phyloP scores from a whole-genome alignment of 164 flowering plant genomes.

The Annona cherimola region DNA sequence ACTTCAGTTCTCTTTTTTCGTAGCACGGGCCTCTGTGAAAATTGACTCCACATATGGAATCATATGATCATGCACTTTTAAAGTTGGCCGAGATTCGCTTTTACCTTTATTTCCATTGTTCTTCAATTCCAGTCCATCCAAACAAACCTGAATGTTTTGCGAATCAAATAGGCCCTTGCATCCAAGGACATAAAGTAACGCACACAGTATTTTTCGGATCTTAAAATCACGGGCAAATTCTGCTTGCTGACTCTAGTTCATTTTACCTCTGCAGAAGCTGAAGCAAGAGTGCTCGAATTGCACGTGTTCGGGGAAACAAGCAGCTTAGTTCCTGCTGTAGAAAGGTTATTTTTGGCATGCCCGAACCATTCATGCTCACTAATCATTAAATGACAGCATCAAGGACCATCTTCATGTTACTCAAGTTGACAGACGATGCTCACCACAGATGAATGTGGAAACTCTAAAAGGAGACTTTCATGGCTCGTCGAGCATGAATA shows the following conservation, averaged over 20 bases:
- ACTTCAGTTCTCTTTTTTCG: no score
- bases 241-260: background rate
- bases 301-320: constrained; percentile 8
- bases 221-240: background rate
- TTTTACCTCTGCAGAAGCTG: constrained; percentile 8
- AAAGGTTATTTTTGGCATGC: background rate
- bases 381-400: background rate
- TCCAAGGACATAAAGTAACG: background rate
- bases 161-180: background rate
- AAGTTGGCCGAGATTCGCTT: background rate
- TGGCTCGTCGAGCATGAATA: background rate
- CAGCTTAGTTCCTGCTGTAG: background rate
- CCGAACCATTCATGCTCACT: background rate
- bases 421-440: background rate
- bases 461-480: background rate
- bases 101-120: background rate
- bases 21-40: no score
- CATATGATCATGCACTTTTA: no score
- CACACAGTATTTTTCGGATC: background rate
- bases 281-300: constrained; percentile 11
- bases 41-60: no score
- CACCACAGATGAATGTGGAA: no score
- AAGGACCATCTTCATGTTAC: background rate
- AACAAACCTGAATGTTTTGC: background rate
- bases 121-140: background rate